Conservation (phyloP, 441 rosid species). For the Syzygium syzygioides region DNA sequence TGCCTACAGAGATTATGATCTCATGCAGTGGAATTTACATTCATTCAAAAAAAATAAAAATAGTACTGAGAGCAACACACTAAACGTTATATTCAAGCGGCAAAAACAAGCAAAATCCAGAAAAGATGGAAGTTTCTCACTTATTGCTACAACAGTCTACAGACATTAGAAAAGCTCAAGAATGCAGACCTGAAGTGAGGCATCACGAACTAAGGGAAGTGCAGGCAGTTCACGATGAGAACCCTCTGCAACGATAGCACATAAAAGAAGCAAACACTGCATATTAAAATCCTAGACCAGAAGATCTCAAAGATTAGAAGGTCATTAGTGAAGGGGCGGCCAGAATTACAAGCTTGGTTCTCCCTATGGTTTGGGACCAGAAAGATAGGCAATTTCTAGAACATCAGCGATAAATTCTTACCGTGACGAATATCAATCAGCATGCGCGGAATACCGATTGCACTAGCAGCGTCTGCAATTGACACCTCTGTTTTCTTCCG, state of each 20-base stretch:
- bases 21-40: background rate
- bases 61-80: background rate
- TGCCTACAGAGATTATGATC: background rate
- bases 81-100: background rate
- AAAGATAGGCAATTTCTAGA: background rate
- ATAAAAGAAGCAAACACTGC: constrained; percentile 1
- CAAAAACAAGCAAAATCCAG: background rate
- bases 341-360: background rate
- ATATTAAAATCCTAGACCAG: background rate
- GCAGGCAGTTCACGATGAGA: constrained; percentile 91
- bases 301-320: background rate
- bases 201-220: constrained; percentile 63
- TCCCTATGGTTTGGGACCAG: background rate
- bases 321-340: background rate
- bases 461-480: constrained; percentile 85
- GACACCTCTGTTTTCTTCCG: constrained; percentile 60
- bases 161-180: background rate
- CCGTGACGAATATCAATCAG: constrained; percentile 95
- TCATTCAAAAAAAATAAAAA: background rate
- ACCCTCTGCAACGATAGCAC: constrained; percentile 51
- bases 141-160: background rate
- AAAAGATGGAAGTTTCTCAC: background rate
- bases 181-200: constrained; percentile 56
- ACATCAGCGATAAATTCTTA: constrained; percentile 19
- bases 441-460: constrained; percentile 76